Conservation (phyloP, 352 stramenopile genomes). For the Lagenidium giganteum region DNA sequence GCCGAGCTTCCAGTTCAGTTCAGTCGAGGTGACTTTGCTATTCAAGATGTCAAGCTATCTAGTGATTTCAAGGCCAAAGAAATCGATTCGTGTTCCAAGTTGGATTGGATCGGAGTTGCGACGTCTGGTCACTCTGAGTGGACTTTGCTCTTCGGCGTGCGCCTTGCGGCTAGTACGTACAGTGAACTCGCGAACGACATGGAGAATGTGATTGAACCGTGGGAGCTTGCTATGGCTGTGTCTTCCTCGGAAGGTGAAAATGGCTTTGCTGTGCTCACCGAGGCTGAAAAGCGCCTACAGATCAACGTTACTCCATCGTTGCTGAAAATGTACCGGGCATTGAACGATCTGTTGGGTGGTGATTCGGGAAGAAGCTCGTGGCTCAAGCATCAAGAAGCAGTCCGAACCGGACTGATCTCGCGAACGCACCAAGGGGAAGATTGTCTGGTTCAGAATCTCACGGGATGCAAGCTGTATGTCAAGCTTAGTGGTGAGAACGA, state of each 20-base stretch:
- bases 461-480: constrained; percentile 48
- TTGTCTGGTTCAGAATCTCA: constrained; percentile 70
- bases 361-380: constrained; percentile 40
- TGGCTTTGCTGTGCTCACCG: constrained; percentile 22
- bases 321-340: constrained; percentile 65
- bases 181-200: constrained; percentile 27
- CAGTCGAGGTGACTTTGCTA: constrained; percentile 25
- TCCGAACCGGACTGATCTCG: constrained; percentile 28
- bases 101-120: constrained; percentile 18
- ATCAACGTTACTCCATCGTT: constrained; percentile 32
- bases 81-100: constrained; percentile 3
- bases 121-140: constrained; percentile 23
- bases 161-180: constrained; percentile 26
- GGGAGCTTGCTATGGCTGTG: constrained; percentile 22
- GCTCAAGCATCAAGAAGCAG: constrained; percentile 58
- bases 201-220: constrained; percentile 36
- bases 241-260: constrained; percentile 22
- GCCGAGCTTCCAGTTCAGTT: constrained; percentile 24
- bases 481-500: constrained; percentile 35
- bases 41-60: constrained; percentile 24
- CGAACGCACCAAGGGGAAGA: constrained; percentile 37
- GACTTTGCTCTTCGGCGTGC: constrained; percentile 24
- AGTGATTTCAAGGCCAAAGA: constrained; percentile 19
- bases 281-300: constrained; percentile 32
- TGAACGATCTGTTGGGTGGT: constrained; percentile 74